Base-by-base conservation (phyloP, 768 basidiomycete species). In the Hericium erinaceus region DNA sequence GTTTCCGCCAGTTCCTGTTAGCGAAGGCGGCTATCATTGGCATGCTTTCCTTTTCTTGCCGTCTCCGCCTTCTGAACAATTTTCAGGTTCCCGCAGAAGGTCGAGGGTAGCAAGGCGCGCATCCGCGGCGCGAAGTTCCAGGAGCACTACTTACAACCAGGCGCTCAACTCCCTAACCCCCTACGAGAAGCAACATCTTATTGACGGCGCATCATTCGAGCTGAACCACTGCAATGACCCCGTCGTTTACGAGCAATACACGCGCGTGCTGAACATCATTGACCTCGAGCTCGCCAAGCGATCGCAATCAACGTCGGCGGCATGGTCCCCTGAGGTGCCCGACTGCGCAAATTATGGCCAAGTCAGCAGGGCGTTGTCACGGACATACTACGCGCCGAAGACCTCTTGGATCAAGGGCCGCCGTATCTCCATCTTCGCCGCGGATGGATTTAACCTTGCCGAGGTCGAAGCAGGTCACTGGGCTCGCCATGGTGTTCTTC, bases 191-290 rank as follows among this genome's bases (percentile, higher is more conserved):
- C 60, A 72, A 16, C 90, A 94, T 68, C 73, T 93, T 37, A 71
- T 82, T 50, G 65, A 72, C 4, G 92, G 89, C 5, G 75, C 89
- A 57, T 80, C 83, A 12, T 95, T 95, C 68, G 92, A 94, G 70
- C 77, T 95, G 38, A 83, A 82, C 57, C 90, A 93, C 66, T 89
- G 87, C 70, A 85, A 90, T 54, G 89, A 93, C 63, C 77, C 80
- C 0, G 70, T 74, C 2, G 87, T 95, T 1, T 87, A 86, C 68
- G 73, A 81, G 66, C 75, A 75, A 2, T 87, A 89, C 68, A 81
- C 87, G 56, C 74, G 80, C 40, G 67, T 85, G 15, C 78, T 90
- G 60, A 87, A 84, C 68, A 74, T 86, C 65, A 81, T 95, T 65
- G 84, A 92, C 70, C 74, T 82, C 64, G 77, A 86, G 10, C 77